A percentile compares a stretch with the other conserved stretches of the same genome.
phyloP scores from a whole-genome alignment of 139 green algal genomes.

The Tetraselmis striata region DNA sequence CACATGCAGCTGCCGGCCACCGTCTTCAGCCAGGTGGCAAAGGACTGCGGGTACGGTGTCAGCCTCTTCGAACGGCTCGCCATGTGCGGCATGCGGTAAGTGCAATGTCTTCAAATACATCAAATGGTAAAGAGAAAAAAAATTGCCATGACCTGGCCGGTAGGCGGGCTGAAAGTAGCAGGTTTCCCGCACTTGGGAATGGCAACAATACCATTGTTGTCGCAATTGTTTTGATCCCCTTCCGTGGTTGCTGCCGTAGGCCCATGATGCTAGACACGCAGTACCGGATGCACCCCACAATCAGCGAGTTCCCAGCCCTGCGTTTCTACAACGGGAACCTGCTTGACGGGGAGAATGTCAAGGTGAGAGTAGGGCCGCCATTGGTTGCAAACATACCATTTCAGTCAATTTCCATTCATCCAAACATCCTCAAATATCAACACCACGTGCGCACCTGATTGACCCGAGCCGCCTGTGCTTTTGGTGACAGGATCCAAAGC shows the following conservation, averaged over 20 bases:
- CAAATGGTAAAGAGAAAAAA: no score
- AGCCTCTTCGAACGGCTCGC: neutral
- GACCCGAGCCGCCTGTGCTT: neutral
- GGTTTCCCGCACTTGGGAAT: no score
- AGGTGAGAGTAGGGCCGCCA: no score
- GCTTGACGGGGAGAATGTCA: slow-evolving; percentile 22
- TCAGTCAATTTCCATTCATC: no score
- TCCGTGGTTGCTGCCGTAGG: neutral
- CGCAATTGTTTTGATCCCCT: neutral
- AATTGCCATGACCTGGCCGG: no score
- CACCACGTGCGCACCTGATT: neutral
- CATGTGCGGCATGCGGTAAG: neutral
- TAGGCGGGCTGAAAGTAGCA: no score
- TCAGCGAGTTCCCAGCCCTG: slow-evolving; percentile 31
- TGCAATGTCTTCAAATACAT: no score
- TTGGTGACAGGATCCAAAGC: neutral
- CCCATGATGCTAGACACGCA: slow-evolving; percentile 26
- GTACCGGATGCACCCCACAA: slow-evolving; percentile 46
- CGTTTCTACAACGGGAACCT: slow-evolving; percentile 50
- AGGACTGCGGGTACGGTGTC: neutral
- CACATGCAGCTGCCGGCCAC: neutral
- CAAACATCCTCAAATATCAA: neutral
- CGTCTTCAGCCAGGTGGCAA: neutral
- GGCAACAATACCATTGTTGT: no score
- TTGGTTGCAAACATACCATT: no score